Percentiles rank a stretch among this genome's conserved stretches.
phyloP scores from a whole-genome alignment of 2,329 filamentous ascomycete genomes.

The Sclerotinia glacialis region DNA sequence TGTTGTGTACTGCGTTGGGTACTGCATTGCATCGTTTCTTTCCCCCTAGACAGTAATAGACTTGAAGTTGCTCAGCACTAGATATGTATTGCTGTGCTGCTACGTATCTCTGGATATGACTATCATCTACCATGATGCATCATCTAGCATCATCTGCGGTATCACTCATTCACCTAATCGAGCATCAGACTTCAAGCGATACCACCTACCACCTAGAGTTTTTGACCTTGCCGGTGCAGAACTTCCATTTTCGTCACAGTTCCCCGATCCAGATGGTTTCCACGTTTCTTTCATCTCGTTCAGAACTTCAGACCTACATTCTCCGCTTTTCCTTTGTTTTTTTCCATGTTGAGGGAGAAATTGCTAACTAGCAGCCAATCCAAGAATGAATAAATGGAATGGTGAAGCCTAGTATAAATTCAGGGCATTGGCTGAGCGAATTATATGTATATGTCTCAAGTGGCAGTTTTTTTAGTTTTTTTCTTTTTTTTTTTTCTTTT shows the following conservation, averaged over 20 bases:
- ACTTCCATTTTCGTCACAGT: constrained; percentile 5
- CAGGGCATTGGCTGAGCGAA: too few species aligned
- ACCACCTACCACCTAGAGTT: not conserved
- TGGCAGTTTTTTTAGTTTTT: constrained; percentile 2
- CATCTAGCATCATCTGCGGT: not conserved
- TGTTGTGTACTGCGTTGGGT: not conserved
- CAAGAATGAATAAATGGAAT: not conserved
- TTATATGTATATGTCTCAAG: not conserved
- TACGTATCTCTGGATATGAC: not conserved
- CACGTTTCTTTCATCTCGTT: not conserved
- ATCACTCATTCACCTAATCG: not conserved
- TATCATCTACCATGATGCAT: not conserved
- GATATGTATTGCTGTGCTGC: not conserved
- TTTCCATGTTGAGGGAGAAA: constrained; percentile 3
- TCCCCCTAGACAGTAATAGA: not conserved
- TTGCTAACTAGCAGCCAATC: not conserved
- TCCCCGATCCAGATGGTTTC: not conserved
- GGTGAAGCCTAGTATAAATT: not conserved
- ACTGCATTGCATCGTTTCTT: constrained; percentile 1
- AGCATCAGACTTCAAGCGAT: not conserved
- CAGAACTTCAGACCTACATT: not conserved
- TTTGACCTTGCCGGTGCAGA: not conserved
- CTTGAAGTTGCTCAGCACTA: not conserved
- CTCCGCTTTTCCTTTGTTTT: constrained; percentile 6
- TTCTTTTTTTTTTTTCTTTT: too few species aligned